These are phyloP conservation scores for Gossypium aridum DNA, from an alignment of 441 rosid genomes.

Conservation along the genomic window DNA sequence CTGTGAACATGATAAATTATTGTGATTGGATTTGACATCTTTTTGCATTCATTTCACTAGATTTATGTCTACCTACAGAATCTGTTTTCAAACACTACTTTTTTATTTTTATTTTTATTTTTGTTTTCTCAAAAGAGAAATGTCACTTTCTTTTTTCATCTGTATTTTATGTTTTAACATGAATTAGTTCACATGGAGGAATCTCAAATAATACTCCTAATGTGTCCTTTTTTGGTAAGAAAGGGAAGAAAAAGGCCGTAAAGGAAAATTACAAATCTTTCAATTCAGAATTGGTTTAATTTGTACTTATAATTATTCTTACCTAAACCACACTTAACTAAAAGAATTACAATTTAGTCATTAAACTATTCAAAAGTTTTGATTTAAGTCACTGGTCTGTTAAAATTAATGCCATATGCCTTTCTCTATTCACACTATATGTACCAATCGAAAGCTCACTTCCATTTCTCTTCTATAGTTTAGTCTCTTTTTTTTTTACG, in stretches of 20 bases:
- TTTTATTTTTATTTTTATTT: background rate
- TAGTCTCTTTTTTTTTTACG: too few relatives aligned
- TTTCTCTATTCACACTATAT: too few relatives aligned
- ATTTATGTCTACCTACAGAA: background rate
- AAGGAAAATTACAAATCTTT: background rate
- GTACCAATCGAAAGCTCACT: too few relatives aligned
- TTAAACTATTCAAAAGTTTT: too few relatives aligned
- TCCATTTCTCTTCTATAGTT: too few relatives aligned
- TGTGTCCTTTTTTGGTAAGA: background rate
- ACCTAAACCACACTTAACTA: too few relatives aligned
- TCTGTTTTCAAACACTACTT: background rate
- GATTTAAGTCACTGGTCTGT: too few relatives aligned
- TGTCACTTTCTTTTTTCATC: background rate
- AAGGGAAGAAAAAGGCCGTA: background rate
- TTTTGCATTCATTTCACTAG: background rate
- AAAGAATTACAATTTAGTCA: too few relatives aligned
- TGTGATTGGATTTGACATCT: conserved; percentile 6
- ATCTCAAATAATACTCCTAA: background rate
- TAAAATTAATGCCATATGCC: too few relatives aligned
- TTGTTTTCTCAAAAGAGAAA: background rate
- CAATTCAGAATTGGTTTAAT: too few relatives aligned
- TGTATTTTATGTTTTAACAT: background rate
- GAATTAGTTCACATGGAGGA: background rate
- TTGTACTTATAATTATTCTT: too few relatives aligned
- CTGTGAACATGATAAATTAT: background rate